phyloP scores from a whole-genome alignment of 176 grass and related monocot species.

The Oryza rufipogon region DNA sequence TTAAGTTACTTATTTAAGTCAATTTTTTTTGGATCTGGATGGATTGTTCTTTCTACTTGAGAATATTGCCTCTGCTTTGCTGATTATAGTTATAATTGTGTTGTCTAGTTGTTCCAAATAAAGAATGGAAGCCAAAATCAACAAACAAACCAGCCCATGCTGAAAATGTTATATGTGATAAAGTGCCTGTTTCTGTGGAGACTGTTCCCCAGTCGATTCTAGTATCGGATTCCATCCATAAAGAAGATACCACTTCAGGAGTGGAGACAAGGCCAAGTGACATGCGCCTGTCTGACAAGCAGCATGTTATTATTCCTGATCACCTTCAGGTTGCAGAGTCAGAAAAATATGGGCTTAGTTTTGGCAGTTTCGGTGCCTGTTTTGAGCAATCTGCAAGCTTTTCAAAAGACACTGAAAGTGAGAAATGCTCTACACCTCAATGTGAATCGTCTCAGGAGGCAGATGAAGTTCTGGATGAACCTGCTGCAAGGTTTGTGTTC shows the following conservation, averaged over 20 bases:
- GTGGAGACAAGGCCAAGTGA: slow-evolving; percentile 55
- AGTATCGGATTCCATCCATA: slow-evolving; percentile 36
- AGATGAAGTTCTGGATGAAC: slow-evolving; percentile 45
- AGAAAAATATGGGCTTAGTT: slow-evolving; percentile 80
- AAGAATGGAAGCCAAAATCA: slow-evolving; percentile 96
- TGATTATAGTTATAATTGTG: slow-evolving; percentile 19
- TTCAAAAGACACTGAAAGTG: slow-evolving; percentile 49
- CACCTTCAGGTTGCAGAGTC: slow-evolving; percentile 88
- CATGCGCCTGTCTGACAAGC: slow-evolving; percentile 57
- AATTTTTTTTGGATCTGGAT: background rate
- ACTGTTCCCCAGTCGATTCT: slow-evolving; percentile 46
- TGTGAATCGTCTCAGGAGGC: slow-evolving; percentile 49
- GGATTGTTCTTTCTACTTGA: background rate
- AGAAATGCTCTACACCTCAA: slow-evolving; percentile 45
- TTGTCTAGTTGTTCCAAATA: slow-evolving; percentile 64
- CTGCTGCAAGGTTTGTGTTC: slow-evolving; percentile 54
- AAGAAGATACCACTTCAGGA: slow-evolving; percentile 37
- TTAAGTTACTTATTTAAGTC: background rate
- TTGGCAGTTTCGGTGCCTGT: slow-evolving; percentile 79
- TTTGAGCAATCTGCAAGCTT: slow-evolving; percentile 47
- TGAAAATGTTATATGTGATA: slow-evolving; percentile 38
- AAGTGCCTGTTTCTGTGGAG: slow-evolving; percentile 44
- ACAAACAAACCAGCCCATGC: slow-evolving; percentile 54
- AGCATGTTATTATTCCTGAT: slow-evolving; percentile 88
- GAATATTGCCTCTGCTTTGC: background rate